A percentile compares a stretch with the other conserved stretches of the same genome.
phyloP scores from a whole-genome alignment of 225 moss, liverwort and hornwort species.

The Pseudisothecium myosuroides region DNA sequence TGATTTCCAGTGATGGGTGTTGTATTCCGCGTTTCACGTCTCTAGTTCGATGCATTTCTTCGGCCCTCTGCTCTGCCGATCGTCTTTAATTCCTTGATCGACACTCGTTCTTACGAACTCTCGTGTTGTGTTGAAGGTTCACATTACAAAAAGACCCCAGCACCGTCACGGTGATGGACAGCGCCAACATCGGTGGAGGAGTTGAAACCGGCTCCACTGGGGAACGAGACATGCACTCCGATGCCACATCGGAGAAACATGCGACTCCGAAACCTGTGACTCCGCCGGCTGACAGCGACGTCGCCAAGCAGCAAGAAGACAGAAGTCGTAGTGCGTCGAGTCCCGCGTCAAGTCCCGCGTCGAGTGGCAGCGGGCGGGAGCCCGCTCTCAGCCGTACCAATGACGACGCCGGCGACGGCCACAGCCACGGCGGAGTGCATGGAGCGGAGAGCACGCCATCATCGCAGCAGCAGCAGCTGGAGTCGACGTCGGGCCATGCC shows the following conservation, averaged over 20 bases:
- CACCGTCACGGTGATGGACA: conserved; percentile 29
- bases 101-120: neutral
- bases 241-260: conserved; percentile 26
- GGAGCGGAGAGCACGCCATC: conserved; percentile 1
- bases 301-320: neutral
- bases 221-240: conserved; percentile 27
- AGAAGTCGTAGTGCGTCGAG: neutral
- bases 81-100: neutral
- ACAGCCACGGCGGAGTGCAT: conserved; percentile 6
- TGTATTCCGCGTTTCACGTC: neutral
- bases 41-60: neutral
- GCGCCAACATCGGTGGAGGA: conserved; percentile 13
- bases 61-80: no score
- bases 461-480: neutral
- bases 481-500: conserved; percentile 5
- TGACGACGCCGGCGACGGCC: neutral
- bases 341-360: neutral
- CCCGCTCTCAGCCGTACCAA: neutral
- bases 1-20: neutral
- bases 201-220: conserved; percentile 44
- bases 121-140: conserved; percentile 6
- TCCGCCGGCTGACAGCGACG: neutral
- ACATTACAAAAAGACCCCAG: conserved; percentile 11
- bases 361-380: neutral
- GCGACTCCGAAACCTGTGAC: neutral